phyloP scores from a whole-genome alignment of 176 grass and related monocot species.

The Ampelocalamus luodianensis region DNA sequence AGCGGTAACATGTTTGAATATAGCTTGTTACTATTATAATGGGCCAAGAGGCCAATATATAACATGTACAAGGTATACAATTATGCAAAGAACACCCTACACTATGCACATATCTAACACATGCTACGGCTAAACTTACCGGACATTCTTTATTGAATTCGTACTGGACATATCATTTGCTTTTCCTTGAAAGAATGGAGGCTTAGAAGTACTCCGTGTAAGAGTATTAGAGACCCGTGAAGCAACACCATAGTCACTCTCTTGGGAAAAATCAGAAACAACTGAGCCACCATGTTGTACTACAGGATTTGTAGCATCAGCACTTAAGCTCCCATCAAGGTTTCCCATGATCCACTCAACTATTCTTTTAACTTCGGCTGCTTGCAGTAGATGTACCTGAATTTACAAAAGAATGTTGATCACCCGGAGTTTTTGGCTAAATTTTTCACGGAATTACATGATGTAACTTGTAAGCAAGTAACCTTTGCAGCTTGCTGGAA shows the following conservation, averaged over 20 bases:
- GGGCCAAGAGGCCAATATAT: too few species aligned
- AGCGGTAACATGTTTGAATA: too few species aligned
- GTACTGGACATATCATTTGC: conserved; percentile 65
- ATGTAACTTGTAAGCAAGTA: neutral
- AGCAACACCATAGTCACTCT: conserved; percentile 59
- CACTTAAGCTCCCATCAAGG: conserved; percentile 65
- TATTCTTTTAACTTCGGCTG: conserved; percentile 94
- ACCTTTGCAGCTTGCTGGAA: neutral
- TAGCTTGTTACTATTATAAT: too few species aligned
- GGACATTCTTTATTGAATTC: conserved; percentile 88
- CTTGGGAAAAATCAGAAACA: conserved; percentile 56
- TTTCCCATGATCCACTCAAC: conserved; percentile 93
- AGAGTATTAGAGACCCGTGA: conserved; percentile 64
- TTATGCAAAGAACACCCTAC: too few species aligned
- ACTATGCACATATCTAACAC: too few species aligned
- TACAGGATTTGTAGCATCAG: conserved; percentile 52
- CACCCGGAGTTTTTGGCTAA: neutral
- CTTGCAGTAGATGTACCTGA: conserved; percentile 91
- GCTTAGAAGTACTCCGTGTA: conserved; percentile 57
- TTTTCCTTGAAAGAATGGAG: conserved; percentile 77
- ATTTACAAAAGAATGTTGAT: conserved; percentile 51
- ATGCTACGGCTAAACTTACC: conserved; percentile 50
- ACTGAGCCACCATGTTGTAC: conserved; percentile 38
- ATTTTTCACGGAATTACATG: neutral
- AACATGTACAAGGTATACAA: too few species aligned